A percentile compares a stretch with the other conserved stretches of the same genome.
Evolutionary conservation across 257 asterid genomes (phyloP).

Genomic region (Fraxinus cuspidata): DNA sequence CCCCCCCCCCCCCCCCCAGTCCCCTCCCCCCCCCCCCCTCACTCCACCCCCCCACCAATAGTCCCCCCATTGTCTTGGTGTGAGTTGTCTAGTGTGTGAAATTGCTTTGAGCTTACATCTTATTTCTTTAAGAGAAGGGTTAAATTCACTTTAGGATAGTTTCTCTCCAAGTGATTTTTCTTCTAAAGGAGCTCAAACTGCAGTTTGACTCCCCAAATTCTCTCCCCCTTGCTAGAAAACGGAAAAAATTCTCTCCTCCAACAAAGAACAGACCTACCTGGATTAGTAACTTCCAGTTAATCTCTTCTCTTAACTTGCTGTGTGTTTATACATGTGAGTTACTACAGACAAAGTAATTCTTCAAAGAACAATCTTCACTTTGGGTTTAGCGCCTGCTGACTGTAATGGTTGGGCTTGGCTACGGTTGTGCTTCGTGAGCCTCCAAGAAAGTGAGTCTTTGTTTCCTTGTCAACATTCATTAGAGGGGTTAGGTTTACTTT

Average conservation of each 20-base stretch:
- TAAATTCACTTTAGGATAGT: not conserved
- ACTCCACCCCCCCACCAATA: no score
- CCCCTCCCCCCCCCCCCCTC: not conserved
- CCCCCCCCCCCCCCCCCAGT: not conserved
- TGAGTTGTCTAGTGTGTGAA: not conserved
- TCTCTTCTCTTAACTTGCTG: not conserved
- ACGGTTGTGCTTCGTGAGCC: no score
- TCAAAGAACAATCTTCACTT: not conserved
- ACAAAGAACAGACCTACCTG: not conserved
- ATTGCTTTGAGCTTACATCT: constrained; percentile 2
- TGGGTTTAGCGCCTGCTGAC: not conserved
- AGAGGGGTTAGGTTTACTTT: not conserved
- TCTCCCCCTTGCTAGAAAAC: not conserved
- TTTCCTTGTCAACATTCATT: no score
- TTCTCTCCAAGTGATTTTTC: not conserved
- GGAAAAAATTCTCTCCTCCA: not conserved
- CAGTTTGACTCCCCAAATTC: not conserved
- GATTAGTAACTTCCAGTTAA: not conserved
- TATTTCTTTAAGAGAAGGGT: not conserved
- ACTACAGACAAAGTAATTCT: no score
- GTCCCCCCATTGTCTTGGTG: not conserved
- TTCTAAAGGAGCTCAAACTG: not conserved
- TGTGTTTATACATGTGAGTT: not conserved
- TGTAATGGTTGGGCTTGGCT: no score
- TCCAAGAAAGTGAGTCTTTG: no score